A percentile compares a stretch with the other conserved stretches of the same genome.
These are phyloP conservation scores for Heterobasidion irregulare DNA, from an alignment of 1,284 basidiomycete species.

Conservation along the genomic window DNA sequence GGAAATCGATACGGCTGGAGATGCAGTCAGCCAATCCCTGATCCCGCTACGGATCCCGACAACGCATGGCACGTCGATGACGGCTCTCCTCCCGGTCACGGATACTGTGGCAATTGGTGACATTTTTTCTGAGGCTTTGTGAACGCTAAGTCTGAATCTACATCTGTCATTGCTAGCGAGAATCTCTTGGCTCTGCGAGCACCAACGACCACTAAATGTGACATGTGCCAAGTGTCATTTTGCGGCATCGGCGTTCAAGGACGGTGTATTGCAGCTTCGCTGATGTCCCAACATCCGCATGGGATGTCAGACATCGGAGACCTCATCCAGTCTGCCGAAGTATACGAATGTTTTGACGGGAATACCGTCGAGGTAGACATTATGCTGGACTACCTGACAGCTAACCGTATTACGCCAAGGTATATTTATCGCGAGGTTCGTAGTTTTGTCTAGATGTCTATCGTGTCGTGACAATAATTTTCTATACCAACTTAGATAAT, in stretches of 20 bases:
- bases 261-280: conserved; percentile 53
- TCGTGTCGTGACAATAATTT: background rate
- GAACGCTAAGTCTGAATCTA: background rate
- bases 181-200: conserved; percentile 59
- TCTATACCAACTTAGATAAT: conserved; percentile 39
- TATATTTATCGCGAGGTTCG: conserved; percentile 68
- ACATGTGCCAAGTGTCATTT: conserved; percentile 69
- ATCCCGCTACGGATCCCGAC: conserved; percentile 55
- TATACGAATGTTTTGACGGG: conserved; percentile 69
- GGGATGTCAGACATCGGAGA: conserved; percentile 57
- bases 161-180: conserved; percentile 37
- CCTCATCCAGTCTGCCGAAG: conserved; percentile 60
- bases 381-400: conserved; percentile 66
- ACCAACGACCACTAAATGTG: conserved; percentile 68
- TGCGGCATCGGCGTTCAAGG: conserved; percentile 67
- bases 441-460: conserved; percentile 1
- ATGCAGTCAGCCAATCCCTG: conserved; percentile 65
- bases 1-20: conserved; percentile 64
- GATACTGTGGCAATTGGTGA: conserved; percentile 69
- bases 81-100: conserved; percentile 66
- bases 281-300: conserved; percentile 58
- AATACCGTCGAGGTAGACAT: conserved; percentile 73
- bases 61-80: conserved; percentile 67
- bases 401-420: conserved; percentile 48
- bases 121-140: conserved; percentile 7